phyloP scores from a whole-genome alignment of 2,329 filamentous ascomycete species.

The Exophiala dermatitidis region DNA sequence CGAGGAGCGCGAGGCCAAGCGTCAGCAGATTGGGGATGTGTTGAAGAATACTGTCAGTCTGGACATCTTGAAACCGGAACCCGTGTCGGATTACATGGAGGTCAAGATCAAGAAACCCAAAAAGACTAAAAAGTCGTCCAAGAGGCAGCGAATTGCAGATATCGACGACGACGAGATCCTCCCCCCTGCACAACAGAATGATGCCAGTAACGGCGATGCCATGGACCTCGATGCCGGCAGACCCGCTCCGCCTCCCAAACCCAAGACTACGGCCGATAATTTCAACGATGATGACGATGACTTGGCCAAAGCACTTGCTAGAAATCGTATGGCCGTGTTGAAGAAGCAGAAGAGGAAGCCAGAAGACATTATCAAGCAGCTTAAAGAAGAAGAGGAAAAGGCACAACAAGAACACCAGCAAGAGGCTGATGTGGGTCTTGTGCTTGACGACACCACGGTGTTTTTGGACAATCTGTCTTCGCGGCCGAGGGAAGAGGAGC shows the following conservation, averaged over 20 bases:
- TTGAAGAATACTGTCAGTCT: conserved; percentile 67
- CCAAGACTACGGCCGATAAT: conserved; percentile 56
- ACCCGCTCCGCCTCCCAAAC: conserved; percentile 46
- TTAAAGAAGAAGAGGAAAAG: conserved; percentile 58
- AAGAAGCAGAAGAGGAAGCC: conserved; percentile 91
- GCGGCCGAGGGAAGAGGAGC: conserved; percentile 51
- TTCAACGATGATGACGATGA: conserved; percentile 93
- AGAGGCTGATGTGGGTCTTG: conserved; percentile 57
- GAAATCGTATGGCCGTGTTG: conserved; percentile 73
- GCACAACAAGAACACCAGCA: conserved; percentile 41
- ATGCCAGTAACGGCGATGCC: conserved; percentile 39
- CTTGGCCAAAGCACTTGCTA: conserved; percentile 73
- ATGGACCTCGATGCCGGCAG: conserved; percentile 66
- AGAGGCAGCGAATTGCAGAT: conserved; percentile 60
- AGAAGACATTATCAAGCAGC: conserved; percentile 76
- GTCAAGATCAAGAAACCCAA: conserved; percentile 93
- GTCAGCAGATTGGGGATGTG: conserved; percentile 49
- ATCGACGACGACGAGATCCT: conserved; percentile 50
- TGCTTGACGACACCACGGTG: conserved; percentile 94
- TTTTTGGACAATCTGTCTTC: conserved; percentile 77
- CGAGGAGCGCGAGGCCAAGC: conserved; percentile 55
- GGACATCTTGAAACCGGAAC: conserved; percentile 61
- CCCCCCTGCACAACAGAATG: conserved; percentile 30
- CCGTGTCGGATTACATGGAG: conserved; percentile 81
- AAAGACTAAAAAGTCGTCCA: conserved; percentile 71